Evolutionary conservation across 2,329 filamentous ascomycete genomes (phyloP).

Genomic region (Monilinia fructicola): DNA sequence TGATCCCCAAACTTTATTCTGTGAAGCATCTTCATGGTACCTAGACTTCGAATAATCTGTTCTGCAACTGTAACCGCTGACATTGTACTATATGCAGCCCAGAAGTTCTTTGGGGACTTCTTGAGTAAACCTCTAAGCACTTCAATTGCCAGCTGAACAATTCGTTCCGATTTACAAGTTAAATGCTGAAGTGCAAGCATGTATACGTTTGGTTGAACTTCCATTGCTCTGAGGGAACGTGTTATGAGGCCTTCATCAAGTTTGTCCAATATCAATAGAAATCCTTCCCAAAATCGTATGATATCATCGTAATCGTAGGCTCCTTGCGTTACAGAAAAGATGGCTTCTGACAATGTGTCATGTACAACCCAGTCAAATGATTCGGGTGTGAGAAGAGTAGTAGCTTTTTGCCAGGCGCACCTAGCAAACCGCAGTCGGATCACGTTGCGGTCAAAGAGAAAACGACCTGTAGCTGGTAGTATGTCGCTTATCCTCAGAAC

Average conservation of each 20-base stretch:
- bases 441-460: slow-evolving; percentile 74
- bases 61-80: slow-evolving; percentile 81
- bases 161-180: slow-evolving; percentile 50
- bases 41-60: slow-evolving; percentile 72
- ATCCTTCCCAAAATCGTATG: slow-evolving; percentile 75
- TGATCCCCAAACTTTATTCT: slow-evolving; percentile 57
- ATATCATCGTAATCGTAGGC: slow-evolving; percentile 52
- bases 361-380: slow-evolving; percentile 89
- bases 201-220: slow-evolving; percentile 73
- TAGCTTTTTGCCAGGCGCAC: slow-evolving; percentile 63
- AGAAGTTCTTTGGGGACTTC: slow-evolving; percentile 77
- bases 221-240: slow-evolving; percentile 75
- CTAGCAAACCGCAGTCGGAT: slow-evolving; percentile 65
- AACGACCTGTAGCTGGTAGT: slow-evolving; percentile 79
- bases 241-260: slow-evolving; percentile 73
- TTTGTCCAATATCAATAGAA: slow-evolving; percentile 69
- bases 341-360: slow-evolving; percentile 66
- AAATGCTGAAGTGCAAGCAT: slow-evolving; percentile 59
- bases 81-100: slow-evolving; percentile 82
- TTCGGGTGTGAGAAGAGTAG: slow-evolving; percentile 58
- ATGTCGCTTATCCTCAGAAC: slow-evolving; percentile 73
- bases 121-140: slow-evolving; percentile 70
- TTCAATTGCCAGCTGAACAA: slow-evolving; percentile 68
- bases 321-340: slow-evolving; percentile 61
- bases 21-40: slow-evolving; percentile 60